A percentile compares a stretch with the other conserved stretches of the same genome.
phyloP scores from a whole-genome alignment of 1,139 yeast species.

The Pichia sp. region DNA sequence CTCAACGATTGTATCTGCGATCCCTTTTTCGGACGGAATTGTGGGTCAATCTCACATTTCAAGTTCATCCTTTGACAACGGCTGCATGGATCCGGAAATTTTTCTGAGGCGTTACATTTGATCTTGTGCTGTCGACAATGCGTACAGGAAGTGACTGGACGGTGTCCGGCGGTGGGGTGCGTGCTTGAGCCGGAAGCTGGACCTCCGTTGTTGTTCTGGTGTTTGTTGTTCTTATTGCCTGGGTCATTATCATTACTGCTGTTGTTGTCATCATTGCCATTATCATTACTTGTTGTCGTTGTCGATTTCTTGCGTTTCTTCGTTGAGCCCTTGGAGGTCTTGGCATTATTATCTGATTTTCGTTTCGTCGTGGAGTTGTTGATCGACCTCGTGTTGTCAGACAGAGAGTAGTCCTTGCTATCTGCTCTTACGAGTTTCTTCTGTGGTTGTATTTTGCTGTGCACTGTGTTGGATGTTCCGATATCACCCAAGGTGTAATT shows the following conservation, averaged over 20 bases:
- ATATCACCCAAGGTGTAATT: background rate
- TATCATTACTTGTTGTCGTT: background rate
- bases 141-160: slow-evolving; percentile 91
- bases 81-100: slow-evolving; percentile 77
- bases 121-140: slow-evolving; percentile 94
- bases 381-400: background rate
- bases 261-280: slow-evolving; percentile 3
- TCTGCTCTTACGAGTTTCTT: background rate
- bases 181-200: slow-evolving; percentile 1
- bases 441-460: background rate
- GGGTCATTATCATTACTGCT: slow-evolving; percentile 2
- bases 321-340: background rate
- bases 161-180: slow-evolving; percentile 44
- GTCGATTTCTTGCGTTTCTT: slow-evolving; percentile 12
- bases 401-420: background rate
- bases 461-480: background rate
- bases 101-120: slow-evolving; percentile 85
- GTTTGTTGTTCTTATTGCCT: background rate
- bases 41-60: slow-evolving; percentile 86
- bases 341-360: slow-evolving; percentile 1
- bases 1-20: slow-evolving; percentile 80
- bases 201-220: slow-evolving; percentile 6
- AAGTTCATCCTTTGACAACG: slow-evolving; percentile 78
- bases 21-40: slow-evolving; percentile 86
- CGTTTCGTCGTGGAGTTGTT: background rate